phyloP scores from a whole-genome alignment of 139 green algal genomes.

The Coelastrella sp. region DNA sequence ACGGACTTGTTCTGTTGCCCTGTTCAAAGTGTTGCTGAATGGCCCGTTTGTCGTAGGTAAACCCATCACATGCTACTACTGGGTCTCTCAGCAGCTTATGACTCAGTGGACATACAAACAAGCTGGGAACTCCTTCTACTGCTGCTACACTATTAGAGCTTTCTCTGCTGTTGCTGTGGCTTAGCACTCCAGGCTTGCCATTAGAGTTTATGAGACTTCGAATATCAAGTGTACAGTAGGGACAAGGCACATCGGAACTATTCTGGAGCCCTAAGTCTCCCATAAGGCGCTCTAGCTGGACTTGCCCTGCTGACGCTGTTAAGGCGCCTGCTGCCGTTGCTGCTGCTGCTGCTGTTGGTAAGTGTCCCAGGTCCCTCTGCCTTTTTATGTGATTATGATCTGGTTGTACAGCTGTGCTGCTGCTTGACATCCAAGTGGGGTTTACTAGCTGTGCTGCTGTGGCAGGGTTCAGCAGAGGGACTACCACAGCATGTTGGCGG shows the following conservation, averaged over 20 bases:
- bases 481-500: neutral
- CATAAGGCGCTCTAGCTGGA: neutral
- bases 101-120: constrained; percentile 39
- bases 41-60: constrained; percentile 34
- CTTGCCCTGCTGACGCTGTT: neutral
- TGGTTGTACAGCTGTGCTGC: too few relatives aligned
- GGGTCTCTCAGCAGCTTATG: constrained; percentile 19
- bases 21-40: constrained; percentile 37
- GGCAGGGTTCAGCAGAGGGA: constrained; percentile 21
- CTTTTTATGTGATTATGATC: too few relatives aligned
- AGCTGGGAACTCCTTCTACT: neutral
- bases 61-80: constrained; percentile 37
- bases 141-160: neutral
- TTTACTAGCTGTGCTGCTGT: constrained; percentile 15
- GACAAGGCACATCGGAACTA: neutral
- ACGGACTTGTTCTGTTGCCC: neutral
- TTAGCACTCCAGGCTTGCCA: neutral
- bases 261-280: constrained; percentile 4
- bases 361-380: neutral
- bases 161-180: neutral
- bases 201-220: neutral
- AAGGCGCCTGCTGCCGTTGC: neutral
- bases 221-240: neutral
- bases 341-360: neutral
- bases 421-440: too few relatives aligned